phyloP scores from a whole-genome alignment of 140 eudicot genomes.

The Ambrosia hybrid region DNA sequence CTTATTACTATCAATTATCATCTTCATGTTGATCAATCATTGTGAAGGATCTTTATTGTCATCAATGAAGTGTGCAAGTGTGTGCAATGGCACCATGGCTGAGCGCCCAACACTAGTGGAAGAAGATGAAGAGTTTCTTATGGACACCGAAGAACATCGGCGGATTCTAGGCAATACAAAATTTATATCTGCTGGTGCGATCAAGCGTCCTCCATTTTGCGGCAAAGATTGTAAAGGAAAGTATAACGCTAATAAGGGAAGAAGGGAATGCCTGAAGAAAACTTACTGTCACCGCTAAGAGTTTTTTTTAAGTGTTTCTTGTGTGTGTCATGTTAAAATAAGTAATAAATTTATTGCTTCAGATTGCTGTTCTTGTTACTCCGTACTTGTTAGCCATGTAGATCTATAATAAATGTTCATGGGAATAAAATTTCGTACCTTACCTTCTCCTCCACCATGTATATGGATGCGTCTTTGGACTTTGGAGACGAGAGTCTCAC shows the following conservation, averaged over 20 bases:
- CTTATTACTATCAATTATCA: slow-evolving; percentile 3
- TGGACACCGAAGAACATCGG: slow-evolving; percentile 26
- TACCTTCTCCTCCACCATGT: no score
- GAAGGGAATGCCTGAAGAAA: no score
- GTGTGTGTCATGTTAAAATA: no score
- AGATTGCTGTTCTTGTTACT: no score
- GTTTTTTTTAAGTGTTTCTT: no score
- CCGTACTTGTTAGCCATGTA: no score
- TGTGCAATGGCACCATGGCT: slow-evolving; percentile 16
- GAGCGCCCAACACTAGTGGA: background rate
- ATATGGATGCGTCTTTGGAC: no score
- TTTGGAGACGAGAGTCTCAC: no score
- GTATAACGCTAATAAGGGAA: background rate
- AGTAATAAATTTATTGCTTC: no score
- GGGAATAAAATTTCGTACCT: no score
- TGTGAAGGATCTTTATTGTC: background rate
- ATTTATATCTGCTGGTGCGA: background rate
- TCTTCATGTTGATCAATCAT: slow-evolving; percentile 2
- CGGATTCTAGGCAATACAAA: background rate
- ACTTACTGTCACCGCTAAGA: no score
- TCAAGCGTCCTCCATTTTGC: background rate
- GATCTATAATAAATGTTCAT: no score
- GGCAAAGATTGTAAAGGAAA: background rate
- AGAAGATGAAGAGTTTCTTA: slow-evolving; percentile 17
- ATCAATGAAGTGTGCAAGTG: background rate